Conservation (phyloP, 768 basidiomycete genomes). For the Calocybe gangraenosa region DNA sequence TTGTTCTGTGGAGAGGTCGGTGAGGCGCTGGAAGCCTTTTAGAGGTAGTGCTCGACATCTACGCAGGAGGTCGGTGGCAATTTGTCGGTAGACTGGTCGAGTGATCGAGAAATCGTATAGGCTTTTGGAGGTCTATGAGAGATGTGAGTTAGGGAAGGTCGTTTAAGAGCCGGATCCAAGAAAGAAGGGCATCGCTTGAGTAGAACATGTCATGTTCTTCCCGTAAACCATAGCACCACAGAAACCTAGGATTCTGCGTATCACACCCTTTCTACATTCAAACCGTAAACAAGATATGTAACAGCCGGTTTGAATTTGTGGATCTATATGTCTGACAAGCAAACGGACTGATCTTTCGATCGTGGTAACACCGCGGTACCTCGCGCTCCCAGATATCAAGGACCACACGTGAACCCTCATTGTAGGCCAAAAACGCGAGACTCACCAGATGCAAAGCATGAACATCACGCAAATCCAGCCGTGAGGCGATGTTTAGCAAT, state of each 20-base stretch:
- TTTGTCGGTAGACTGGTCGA: conserved; percentile 62
- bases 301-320: too few relatives aligned
- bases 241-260: too few relatives aligned
- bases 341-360: neutral
- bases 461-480: conserved; percentile 58
- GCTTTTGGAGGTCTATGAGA: conserved; percentile 53
- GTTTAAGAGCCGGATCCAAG: too few relatives aligned
- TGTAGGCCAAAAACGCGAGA: conserved; percentile 5
- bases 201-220: too few relatives aligned
- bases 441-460: conserved; percentile 60
- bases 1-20: conserved; percentile 58
- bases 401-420: neutral
- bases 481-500: conserved; percentile 60
- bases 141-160: too few relatives aligned
- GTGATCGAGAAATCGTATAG: conserved; percentile 59
- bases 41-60: conserved; percentile 68
- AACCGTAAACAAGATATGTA: too few relatives aligned
- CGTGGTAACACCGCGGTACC: neutral
- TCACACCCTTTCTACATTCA: too few relatives aligned
- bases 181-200: too few relatives aligned
- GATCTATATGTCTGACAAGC: too few relatives aligned
- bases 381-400: neutral
- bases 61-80: conserved; percentile 57
- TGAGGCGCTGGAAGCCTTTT: conserved; percentile 63
- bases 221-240: too few relatives aligned